Conservation (phyloP, 2,329 filamentous ascomycete genomes). For the Penicillium sp. region DNA sequence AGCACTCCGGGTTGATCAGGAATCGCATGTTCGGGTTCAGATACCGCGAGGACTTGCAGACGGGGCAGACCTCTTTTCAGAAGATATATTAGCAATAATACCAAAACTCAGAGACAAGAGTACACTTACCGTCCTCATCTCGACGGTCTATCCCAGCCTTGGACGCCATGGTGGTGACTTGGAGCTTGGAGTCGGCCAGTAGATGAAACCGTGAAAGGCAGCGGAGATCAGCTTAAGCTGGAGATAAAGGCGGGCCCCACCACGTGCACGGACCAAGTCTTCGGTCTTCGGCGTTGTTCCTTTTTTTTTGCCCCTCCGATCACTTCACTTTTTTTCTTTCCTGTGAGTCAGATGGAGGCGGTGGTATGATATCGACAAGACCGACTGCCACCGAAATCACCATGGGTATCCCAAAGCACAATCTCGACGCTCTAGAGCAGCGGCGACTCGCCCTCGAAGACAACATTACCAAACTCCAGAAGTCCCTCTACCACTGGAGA, state of each 20-base stretch:
- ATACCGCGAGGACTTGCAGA: conserved; percentile 96
- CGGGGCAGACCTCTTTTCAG: conserved; percentile 77
- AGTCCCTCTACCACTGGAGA: conserved; percentile 83
- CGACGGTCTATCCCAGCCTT: conserved; percentile 38
- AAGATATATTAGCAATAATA: conserved; percentile 10
- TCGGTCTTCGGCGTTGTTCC: conserved; percentile 18
- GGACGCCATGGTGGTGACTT: conserved; percentile 24
- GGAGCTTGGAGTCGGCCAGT: conserved; percentile 1
- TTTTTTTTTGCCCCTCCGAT: conserved; percentile 9
- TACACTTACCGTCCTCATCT: conserved; percentile 45
- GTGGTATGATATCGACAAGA: neutral
- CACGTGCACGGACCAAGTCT: conserved; percentile 29
- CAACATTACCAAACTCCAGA: conserved; percentile 71
- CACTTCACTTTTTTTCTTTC: neutral
- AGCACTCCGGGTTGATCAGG: conserved; percentile 96
- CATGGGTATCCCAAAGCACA: conserved; percentile 48
- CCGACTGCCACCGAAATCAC: neutral
- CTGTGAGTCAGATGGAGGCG: neutral
- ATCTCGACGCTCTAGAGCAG: conserved; percentile 70
- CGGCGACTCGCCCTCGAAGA: conserved; percentile 75
- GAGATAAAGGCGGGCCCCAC: conserved; percentile 11
- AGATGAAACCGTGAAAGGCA: conserved; percentile 11
- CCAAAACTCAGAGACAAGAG: neutral
- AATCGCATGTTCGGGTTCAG: conserved; percentile 93
- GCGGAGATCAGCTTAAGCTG: conserved; percentile 9